Percentiles rank a stretch among this genome's conserved stretches.
Conservation (phyloP, 1,284 basidiomycete genomes). For the Rhodofomes roseus region DNA sequence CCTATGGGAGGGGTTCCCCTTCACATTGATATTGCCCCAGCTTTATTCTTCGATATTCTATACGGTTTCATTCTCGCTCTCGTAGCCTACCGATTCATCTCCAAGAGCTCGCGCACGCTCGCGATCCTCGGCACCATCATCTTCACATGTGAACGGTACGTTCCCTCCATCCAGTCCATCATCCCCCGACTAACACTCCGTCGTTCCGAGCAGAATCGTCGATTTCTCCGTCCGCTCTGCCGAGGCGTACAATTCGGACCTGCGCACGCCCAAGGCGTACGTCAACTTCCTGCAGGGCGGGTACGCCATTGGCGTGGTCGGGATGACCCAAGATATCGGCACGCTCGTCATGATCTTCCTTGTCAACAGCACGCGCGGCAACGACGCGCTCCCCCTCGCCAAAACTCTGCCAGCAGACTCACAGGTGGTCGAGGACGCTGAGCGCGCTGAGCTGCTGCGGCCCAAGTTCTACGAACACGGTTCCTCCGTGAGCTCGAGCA, state of each 20-base stretch:
- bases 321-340: slow-evolving; percentile 22
- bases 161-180: slow-evolving; percentile 4
- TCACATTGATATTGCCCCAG: slow-evolving; percentile 9
- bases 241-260: slow-evolving; percentile 19
- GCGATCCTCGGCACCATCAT: neutral
- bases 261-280: slow-evolving; percentile 19
- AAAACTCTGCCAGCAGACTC: neutral
- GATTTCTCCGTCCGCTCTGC: slow-evolving; percentile 28
- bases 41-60: slow-evolving; percentile 8
- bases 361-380: slow-evolving; percentile 24
- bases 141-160: neutral
- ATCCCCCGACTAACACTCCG: neutral
- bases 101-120: neutral
- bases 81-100: neutral
- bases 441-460: neutral
- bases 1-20: slow-evolving; percentile 12
- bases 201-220: slow-evolving; percentile 11
- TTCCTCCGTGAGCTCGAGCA: neutral
- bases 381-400: neutral
- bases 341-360: slow-evolving; percentile 26
- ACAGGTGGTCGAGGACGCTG: neutral
- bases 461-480: neutral
- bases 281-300: slow-evolving; percentile 30
- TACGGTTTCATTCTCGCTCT: neutral
- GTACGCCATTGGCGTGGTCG: slow-evolving; percentile 26